Base-by-base conservation (phyloP, 306 rosid species). In the Quercus agrifolia region DNA sequence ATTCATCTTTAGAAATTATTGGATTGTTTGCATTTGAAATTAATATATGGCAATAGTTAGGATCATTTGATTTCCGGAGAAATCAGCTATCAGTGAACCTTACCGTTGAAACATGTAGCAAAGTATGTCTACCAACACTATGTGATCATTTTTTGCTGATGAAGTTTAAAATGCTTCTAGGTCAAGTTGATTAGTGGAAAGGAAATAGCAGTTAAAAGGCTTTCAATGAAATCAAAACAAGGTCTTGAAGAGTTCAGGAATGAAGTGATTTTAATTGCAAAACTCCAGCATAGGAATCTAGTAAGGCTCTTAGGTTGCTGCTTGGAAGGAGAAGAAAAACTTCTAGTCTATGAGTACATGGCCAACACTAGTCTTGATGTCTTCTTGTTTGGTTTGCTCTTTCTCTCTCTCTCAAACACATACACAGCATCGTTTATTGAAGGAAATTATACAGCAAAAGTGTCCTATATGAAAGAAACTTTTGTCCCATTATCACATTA, bases 301-400 rank as follows among this genome's bases (percentile, higher is more conserved):
- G 87, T 86, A 67, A 74, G 80, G 4, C 87, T 83, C 56, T 41
- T 80, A 35, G 89, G 89, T 1, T 83, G 77, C 56, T 86, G 87
- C 75, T 15, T 81, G 68, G 71, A 83, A 44, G 75, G 41, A 51
- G 79, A 78, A 18, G 89, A 86, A 67, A 78, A 76, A 69, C 83
- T 86, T 41, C 73, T 86, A 20, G 78, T 86, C 74, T 86, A 86
- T 59, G 87, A 86, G 30, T 83, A 73, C 78, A 83, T 86, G 85
- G 56, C 79, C 73, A 77, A 80, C 68, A 81, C 73, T 21, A 79
- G 67, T 69, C 74, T 79, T 49, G 82, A 73, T 30, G 49, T 66
- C 56, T 79, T 73, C 44, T 15, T 79, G 1, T 85, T 85, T 75
- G 83, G 88, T 85, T 70, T 62, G 66, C 41, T 41, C 74, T 38